These are phyloP conservation scores for Rhodotorula toruloides DNA, from an alignment of 768 basidiomycete genomes.

Conservation along the genomic window DNA sequence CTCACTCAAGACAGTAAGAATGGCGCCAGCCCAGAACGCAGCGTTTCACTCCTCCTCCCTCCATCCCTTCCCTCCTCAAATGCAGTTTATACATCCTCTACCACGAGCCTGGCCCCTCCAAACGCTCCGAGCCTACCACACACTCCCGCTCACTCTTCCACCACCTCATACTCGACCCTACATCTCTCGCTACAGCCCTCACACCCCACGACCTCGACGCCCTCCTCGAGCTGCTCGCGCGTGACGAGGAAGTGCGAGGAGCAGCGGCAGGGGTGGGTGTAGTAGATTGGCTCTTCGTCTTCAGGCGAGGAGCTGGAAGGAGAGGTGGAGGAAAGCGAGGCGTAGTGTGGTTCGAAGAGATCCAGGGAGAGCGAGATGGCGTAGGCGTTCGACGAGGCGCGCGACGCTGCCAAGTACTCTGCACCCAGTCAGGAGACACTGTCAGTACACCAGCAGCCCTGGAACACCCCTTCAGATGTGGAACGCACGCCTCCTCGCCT, in stretches of 20 bases:
- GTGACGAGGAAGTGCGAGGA: slow-evolving; percentile 45
- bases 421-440: too few relatives aligned
- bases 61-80: too few relatives aligned
- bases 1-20: too few relatives aligned
- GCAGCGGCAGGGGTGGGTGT: slow-evolving; percentile 48
- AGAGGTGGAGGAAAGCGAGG: neutral
- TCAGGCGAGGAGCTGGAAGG: neutral
- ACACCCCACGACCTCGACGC: slow-evolving; percentile 48
- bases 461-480: too few relatives aligned
- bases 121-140: neutral
- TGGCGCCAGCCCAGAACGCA: too few relatives aligned
- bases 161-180: slow-evolving; percentile 46
- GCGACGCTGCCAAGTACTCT: neutral
- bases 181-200: slow-evolving; percentile 49
- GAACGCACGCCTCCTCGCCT: slow-evolving; percentile 1
- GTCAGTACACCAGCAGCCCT: too few relatives aligned
- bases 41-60: too few relatives aligned
- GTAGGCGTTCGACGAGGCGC: neutral
- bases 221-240: slow-evolving; percentile 46
- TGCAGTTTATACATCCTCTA: too few relatives aligned
- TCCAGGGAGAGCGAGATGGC: slow-evolving; percentile 30
- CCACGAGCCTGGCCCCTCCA: too few relatives aligned
- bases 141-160: neutral
- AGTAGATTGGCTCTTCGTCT: slow-evolving; percentile 43
- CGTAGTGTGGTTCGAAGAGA: slow-evolving; percentile 25